Evolutionary conservation across 139 green algal species (phyloP).

Genomic region (Tetradesmus lagerheimii): DNA sequence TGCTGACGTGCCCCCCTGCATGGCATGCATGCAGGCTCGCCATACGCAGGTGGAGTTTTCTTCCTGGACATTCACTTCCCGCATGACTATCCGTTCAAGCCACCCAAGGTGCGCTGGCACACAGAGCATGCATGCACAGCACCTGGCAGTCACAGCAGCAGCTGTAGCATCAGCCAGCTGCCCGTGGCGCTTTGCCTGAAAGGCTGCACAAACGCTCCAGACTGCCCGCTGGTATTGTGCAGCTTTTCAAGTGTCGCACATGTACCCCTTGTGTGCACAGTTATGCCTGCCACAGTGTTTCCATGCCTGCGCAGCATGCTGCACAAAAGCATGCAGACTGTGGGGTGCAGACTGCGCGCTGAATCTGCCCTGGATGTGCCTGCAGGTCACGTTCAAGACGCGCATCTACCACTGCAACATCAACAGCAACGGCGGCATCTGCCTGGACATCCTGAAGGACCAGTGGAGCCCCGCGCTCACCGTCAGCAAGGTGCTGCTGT

Average conservation of each 20-base stretch:
- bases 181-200: too few relatives aligned
- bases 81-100: constrained; percentile 98
- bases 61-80: constrained; percentile 96
- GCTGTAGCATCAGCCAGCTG: not conserved
- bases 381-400: constrained; percentile 46
- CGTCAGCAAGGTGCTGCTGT: constrained; percentile 95
- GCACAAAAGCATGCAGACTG: too few relatives aligned
- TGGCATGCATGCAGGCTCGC: constrained; percentile 33
- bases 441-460: constrained; percentile 99
- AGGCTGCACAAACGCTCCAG: too few relatives aligned
- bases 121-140: not conserved
- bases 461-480: constrained; percentile 98
- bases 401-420: constrained; percentile 99
- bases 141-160: not conserved
- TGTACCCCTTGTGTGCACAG: too few relatives aligned
- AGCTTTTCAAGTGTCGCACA: too few relatives aligned
- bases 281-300: not conserved
- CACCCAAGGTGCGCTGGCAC: constrained; percentile 92
- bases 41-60: constrained; percentile 78
- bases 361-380: not conserved
- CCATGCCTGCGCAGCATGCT: not conserved
- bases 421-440: constrained; percentile 97
- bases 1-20: not conserved
- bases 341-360: too few relatives aligned
- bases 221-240: too few relatives aligned